A percentile compares a stretch with the other conserved stretches of the same genome.
Conservation (phyloP, 768 basidiomycete genomes). For the Cantharellus anzutake region DNA sequence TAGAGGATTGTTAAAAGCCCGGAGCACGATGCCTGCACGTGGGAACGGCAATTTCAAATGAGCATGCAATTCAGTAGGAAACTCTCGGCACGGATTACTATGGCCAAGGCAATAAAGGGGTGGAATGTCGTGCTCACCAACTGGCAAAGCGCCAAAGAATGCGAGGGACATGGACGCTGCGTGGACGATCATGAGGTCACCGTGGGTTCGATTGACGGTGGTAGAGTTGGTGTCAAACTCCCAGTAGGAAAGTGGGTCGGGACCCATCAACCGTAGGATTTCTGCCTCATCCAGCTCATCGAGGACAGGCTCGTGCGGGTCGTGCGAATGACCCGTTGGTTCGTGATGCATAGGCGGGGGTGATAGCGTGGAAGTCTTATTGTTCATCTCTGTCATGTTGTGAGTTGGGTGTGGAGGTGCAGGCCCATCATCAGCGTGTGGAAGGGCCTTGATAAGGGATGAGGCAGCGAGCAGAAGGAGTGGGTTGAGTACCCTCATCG, state of each 20-base stretch:
- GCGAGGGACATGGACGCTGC: slow-evolving; percentile 54
- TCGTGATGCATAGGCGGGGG: too few relatives aligned
- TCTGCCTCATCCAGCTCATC: slow-evolving; percentile 52
- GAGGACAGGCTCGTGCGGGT: slow-evolving; percentile 5
- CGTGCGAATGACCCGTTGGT: too few relatives aligned
- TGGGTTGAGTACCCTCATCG: too few relatives aligned
- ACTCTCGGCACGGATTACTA: neutral
- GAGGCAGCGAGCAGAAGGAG: too few relatives aligned
- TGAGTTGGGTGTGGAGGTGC: too few relatives aligned
- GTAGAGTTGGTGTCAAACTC: slow-evolving; percentile 39
- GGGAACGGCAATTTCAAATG: neutral
- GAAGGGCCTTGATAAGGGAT: too few relatives aligned
- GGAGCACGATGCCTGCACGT: slow-evolving; percentile 51
- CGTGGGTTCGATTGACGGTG: slow-evolving; percentile 1
- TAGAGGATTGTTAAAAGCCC: slow-evolving; percentile 52
- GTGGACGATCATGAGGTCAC: slow-evolving; percentile 50
- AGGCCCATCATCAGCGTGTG: too few relatives aligned
- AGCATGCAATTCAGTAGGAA: neutral
- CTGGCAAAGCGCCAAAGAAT: slow-evolving; percentile 68
- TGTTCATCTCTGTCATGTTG: too few relatives aligned
- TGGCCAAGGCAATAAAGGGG: neutral
- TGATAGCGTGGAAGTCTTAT: too few relatives aligned
- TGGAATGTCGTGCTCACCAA: slow-evolving; percentile 30
- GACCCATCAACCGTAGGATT: slow-evolving; percentile 39
- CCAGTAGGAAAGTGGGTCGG: slow-evolving; percentile 67